phyloP scores from a whole-genome alignment of 148 eudicot species.

The Chenopodium formosanum region DNA sequence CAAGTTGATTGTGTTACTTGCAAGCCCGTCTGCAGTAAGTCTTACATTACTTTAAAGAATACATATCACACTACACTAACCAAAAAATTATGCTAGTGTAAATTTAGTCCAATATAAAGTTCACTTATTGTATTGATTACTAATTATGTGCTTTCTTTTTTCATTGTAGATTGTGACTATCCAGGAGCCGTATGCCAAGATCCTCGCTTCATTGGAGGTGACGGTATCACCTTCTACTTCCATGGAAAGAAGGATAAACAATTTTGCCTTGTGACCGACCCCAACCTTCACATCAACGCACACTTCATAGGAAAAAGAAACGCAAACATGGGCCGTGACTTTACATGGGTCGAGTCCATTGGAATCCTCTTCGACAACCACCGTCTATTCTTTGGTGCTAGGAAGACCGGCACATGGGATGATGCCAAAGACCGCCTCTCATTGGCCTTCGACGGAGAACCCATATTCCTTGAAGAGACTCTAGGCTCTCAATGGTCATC shows the following conservation, averaged over 20 bases:
- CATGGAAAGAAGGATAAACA: conserved; percentile 47
- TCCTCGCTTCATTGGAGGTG: conserved; percentile 53
- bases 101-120: no score
- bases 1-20: conserved; percentile 39
- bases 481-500: conserved; percentile 33
- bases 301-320: conserved; percentile 46
- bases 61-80: no score
- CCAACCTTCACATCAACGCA: conserved; percentile 53
- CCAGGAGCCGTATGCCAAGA: conserved; percentile 60
- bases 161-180: conserved; percentile 37
- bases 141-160: not conserved
- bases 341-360: conserved; percentile 55
- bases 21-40: conserved; percentile 48
- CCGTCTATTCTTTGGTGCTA: conserved; percentile 39
- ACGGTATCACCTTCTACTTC: conserved; percentile 54
- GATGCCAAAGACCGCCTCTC: conserved; percentile 36
- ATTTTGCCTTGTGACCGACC: conserved; percentile 49
- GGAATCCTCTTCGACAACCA: conserved; percentile 47
- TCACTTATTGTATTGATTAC: not conserved
- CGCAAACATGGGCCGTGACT: conserved; percentile 39
- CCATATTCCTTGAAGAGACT: conserved; percentile 28
- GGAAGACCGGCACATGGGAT: conserved; percentile 40
- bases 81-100: no score
- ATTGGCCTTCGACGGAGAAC: conserved; percentile 35
- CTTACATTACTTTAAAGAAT: no score